Evolutionary conservation across 2,329 filamentous ascomycete species (phyloP).

Genomic region (Boeremia lycopersici): DNA sequence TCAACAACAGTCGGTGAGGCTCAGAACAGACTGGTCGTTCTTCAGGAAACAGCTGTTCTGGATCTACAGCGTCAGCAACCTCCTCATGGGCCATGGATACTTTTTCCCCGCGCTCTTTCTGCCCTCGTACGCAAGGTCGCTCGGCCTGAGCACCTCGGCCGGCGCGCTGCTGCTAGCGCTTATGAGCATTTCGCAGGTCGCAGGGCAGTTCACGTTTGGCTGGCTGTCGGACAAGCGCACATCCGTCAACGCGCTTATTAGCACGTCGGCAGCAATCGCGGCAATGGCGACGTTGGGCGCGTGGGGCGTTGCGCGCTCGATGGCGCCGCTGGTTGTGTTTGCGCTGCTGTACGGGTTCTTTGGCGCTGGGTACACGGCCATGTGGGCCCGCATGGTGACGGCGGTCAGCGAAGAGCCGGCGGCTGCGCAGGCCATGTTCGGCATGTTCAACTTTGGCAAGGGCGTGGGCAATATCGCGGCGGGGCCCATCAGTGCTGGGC

Average conservation of each 20-base stretch:
- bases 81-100: slow-evolving; percentile 46
- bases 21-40: slow-evolving; percentile 42
- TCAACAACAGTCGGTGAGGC: slow-evolving; percentile 25
- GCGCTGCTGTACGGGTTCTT: slow-evolving; percentile 49
- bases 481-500: slow-evolving; percentile 54
- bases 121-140: slow-evolving; percentile 39
- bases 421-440: slow-evolving; percentile 50
- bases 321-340: slow-evolving; percentile 46
- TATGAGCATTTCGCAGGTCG: slow-evolving; percentile 41
- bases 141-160: slow-evolving; percentile 25
- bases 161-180: slow-evolving; percentile 42
- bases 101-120: slow-evolving; percentile 49
- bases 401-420: slow-evolving; percentile 42
- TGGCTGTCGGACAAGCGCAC: slow-evolving; percentile 43
- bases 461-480: slow-evolving; percentile 56
- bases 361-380: slow-evolving; percentile 44
- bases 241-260: slow-evolving; percentile 40
- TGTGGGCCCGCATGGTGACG: slow-evolving; percentile 51
- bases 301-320: slow-evolving; percentile 50
- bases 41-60: slow-evolving; percentile 29
- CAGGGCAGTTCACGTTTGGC: slow-evolving; percentile 45
- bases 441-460: slow-evolving; percentile 52
- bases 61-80: slow-evolving; percentile 46
- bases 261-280: slow-evolving; percentile 36
- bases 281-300: slow-evolving; percentile 44